Evolutionary conservation across 176 grass and related monocot species (phyloP), one percentile per base, ranked within the genome.

Genomic region (Oryza glaberrima): DNA sequence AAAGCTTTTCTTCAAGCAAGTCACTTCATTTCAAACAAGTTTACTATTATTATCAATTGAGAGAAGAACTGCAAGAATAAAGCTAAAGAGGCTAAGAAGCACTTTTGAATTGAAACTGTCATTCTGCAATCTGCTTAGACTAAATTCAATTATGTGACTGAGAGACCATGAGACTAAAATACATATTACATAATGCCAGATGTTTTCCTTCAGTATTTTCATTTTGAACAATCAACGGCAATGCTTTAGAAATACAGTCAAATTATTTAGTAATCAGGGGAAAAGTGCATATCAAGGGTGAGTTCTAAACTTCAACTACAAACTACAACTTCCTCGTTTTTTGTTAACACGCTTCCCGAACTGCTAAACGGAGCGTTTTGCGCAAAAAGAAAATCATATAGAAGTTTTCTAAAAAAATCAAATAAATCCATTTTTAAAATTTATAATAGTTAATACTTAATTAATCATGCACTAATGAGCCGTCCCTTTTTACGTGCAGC

Each of bases 11-110:
- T 63, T 63, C 20, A 63, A 63, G 58, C 58, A 63, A 11, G n/a
- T 63, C 7, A 61, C 7, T 61, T 63, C 58, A 63, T 63, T 23
- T 77, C 3, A 61, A 80, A 79, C 77, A 79, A 9, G 26, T 65
- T n/a, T 30, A 6, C 17, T 71, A 8, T 41, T 41, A 41, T 41
- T 41, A 41, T 71, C 4, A 63, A 23, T 63, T 63, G n/a, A 63
- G n/a, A 10, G 2, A 23, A 63, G 20, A 63, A 63, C 58, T 22
- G 9, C 8, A 63, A 63, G 58, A 63, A 23, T 60, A 60, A 60
- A 60, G 5, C 19, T 22, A 60, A 60, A 60, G 19, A 41, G 38
- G 70, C 10, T 58, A 13, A 40, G n/a, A 54, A 72, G n/a, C 4
- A 4, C 1, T 81, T 45, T n/a, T 60, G 19, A n/a, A n/a, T 63